A percentile compares a stretch with the other conserved stretches of the same genome.
Evolutionary conservation across 148 eudicot genomes (phyloP).

Genomic region (Rhododendron henanense): DNA sequence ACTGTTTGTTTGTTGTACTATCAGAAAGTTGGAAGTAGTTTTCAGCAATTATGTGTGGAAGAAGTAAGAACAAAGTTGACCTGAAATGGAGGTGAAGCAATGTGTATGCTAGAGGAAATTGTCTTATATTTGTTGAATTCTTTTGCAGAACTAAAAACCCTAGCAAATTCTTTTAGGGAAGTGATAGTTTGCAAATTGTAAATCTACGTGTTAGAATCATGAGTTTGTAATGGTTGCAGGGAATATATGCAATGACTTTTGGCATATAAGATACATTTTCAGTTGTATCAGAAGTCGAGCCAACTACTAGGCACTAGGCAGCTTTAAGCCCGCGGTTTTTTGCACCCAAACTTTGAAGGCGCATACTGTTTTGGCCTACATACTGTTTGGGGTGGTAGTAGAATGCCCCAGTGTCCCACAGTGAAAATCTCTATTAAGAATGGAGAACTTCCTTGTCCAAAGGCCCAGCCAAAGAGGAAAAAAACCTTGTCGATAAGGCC

Average conservation of each 20-base stretch:
- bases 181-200: neutral
- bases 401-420: neutral
- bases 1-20: neutral
- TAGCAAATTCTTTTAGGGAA: neutral
- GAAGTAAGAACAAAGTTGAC: neutral
- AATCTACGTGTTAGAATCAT: neutral
- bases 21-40: neutral
- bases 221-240: neutral
- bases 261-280: neutral
- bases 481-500: neutral
- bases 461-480: neutral
- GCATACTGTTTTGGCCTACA: neutral
- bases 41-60: neutral
- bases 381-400: neutral
- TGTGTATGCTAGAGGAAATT: neutral
- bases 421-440: neutral
- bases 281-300: neutral
- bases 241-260: neutral
- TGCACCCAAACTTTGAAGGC: neutral
- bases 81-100: neutral
- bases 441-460: neutral
- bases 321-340: neutral
- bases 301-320: neutral
- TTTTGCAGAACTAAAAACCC: neutral
- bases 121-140: neutral